Evolutionary conservation across 305 asterid genomes (phyloP).

Genomic region (Plantago rigida): DNA sequence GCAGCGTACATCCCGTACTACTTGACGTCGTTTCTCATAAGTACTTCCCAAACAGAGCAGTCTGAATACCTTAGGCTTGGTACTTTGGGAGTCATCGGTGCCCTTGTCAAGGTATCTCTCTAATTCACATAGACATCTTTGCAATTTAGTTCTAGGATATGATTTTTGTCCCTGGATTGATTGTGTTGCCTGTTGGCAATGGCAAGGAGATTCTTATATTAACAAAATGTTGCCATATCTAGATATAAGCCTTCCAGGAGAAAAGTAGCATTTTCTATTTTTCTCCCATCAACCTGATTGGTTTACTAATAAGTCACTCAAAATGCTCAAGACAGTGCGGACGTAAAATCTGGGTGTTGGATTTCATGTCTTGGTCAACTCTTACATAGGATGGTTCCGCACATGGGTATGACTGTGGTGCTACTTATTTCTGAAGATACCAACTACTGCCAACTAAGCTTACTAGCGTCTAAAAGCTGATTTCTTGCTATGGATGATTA

Average conservation of each 20-base stretch:
- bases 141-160: not conserved
- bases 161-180: not conserved
- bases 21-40: constrained; percentile 25
- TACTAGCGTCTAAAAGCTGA: not conserved
- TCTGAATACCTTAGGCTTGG: constrained; percentile 32
- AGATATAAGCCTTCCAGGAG: too few relatives aligned
- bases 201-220: not conserved
- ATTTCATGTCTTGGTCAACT: not conserved
- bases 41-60: constrained; percentile 19
- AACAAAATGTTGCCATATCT: not conserved
- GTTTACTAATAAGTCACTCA: too few relatives aligned
- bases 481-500: not conserved
- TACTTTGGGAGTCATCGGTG: constrained; percentile 31
- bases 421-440: not conserved
- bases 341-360: not conserved
- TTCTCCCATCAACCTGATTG: not conserved
- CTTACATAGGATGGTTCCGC: not conserved
- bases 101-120: constrained; percentile 32
- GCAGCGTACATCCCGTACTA: constrained; percentile 31
- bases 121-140: not conserved
- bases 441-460: not conserved
- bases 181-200: not conserved
- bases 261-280: not conserved
- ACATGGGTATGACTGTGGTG: not conserved
- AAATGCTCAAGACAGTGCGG: too few relatives aligned